Evolutionary conservation across 2,329 filamentous ascomycete genomes (phyloP).

Genomic region (Bipolaris oryzae): DNA sequence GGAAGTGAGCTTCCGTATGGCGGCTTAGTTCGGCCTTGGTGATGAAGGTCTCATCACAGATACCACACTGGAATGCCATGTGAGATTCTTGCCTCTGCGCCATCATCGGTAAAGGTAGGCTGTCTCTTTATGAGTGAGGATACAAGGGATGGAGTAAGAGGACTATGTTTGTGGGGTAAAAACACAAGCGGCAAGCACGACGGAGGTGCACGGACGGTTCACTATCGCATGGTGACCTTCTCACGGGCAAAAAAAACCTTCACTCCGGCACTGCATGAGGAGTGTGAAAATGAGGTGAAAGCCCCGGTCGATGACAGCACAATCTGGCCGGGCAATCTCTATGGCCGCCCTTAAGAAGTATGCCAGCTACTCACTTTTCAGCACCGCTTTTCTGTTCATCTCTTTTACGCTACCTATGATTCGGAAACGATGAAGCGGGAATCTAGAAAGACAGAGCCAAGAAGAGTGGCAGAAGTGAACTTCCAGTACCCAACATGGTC

Average conservation of each 20-base stretch:
- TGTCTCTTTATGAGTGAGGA: background rate
- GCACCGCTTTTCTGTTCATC: too few relatives aligned
- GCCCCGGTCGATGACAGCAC: too few relatives aligned
- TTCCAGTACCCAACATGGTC: too few relatives aligned
- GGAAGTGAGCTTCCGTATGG: conserved; percentile 23
- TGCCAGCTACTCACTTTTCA: too few relatives aligned
- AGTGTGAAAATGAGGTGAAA: too few relatives aligned
- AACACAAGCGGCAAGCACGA: conserved; percentile 3
- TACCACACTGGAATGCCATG: conserved; percentile 23
- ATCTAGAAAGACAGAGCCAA: too few relatives aligned
- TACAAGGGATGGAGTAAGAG: background rate
- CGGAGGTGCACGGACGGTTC: conserved; percentile 3
- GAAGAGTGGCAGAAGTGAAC: too few relatives aligned
- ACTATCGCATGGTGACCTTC: background rate
- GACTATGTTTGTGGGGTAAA: conserved; percentile 9
- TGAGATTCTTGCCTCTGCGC: background rate
- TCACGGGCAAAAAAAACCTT: background rate
- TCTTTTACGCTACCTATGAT: too few relatives aligned
- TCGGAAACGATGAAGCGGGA: too few relatives aligned
- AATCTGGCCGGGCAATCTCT: too few relatives aligned
- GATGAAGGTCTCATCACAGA: conserved; percentile 24
- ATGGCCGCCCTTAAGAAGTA: too few relatives aligned
- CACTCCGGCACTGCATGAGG: background rate
- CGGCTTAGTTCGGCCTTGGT: conserved; percentile 16
- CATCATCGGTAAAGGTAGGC: background rate